These are phyloP conservation scores for Macrocystidia cucumis DNA, from an alignment of 1,284 basidiomycete species.

Conservation along the genomic window DNA sequence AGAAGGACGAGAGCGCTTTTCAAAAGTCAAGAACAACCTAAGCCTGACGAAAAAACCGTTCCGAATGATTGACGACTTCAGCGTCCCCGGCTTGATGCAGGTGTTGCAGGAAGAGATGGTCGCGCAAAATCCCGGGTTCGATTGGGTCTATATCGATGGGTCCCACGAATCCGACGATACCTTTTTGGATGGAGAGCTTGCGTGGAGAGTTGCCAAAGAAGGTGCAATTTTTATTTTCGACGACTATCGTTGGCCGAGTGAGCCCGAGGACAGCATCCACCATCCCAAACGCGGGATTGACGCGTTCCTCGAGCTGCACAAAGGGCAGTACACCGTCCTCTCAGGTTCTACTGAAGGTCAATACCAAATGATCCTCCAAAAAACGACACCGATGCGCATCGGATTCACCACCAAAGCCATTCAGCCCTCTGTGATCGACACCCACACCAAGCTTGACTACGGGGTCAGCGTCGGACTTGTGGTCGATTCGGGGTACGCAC, in stretches of 20 bases:
- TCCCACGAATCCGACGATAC: slow-evolving; percentile 55
- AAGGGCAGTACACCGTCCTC: slow-evolving; percentile 36
- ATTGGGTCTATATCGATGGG: slow-evolving; percentile 55
- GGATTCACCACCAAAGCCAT: too few species aligned
- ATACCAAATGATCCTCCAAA: slow-evolving; percentile 46
- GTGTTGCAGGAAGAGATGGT: slow-evolving; percentile 39
- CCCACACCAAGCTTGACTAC: slow-evolving; percentile 25
- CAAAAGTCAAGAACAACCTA: slow-evolving; percentile 41
- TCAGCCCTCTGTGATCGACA: slow-evolving; percentile 23
- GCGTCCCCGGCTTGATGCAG: slow-evolving; percentile 40
- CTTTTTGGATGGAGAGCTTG: slow-evolving; percentile 49
- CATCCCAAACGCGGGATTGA: slow-evolving; percentile 52
- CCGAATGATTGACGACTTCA: slow-evolving; percentile 44
- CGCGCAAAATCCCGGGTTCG: slow-evolving; percentile 32
- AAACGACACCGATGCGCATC: slow-evolving; percentile 43
- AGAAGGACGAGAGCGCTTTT: slow-evolving; percentile 37
- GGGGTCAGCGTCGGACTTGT: slow-evolving; percentile 41
- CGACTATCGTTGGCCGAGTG: slow-evolving; percentile 46
- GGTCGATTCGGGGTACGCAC: slow-evolving; percentile 35
- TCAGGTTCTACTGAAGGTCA: slow-evolving; percentile 25
- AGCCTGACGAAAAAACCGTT: slow-evolving; percentile 30
- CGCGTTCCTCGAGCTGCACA: slow-evolving; percentile 42
- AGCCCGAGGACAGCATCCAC: slow-evolving; percentile 39
- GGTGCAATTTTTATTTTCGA: slow-evolving; percentile 49
- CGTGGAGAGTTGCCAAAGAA: slow-evolving; percentile 44